Base-by-base conservation (phyloP, 768 basidiomycete species). In the Mycena maculata region DNA sequence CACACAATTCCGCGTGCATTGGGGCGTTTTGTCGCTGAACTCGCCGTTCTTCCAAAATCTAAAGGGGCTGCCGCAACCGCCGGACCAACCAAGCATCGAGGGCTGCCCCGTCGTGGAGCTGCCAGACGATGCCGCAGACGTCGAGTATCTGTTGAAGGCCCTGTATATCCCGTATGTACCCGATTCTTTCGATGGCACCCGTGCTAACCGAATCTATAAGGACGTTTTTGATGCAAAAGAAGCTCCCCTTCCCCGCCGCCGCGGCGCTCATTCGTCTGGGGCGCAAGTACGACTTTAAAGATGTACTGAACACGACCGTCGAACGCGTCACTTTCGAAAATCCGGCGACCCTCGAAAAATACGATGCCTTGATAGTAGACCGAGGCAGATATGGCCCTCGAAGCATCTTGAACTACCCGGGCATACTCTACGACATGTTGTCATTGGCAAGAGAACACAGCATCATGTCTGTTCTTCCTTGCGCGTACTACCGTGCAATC, bases 21-120 rank as follows among this genome's bases (percentile, higher is more conserved):
- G 60, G 54, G 30, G 61, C 44, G 27, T 68, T 5, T 39, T 68
- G 2, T 1, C 54, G 3, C 31, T 31, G 11, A 20, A 63, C 28
- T 68, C 67, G 2, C n/a, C 60, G 10, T 48, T 68, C 15, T 68
- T 68, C 30, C 36, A 48, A 28, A 56, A 63, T 55, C 33, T 68
- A 25, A 28, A 52, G 8, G 30, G 13, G 0, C 55, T 68, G n/a
- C 67, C 67, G 11, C 67, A 62, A 30, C 62, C 67, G 6, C 18
- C 41, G 31, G 56, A 68, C 30, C 58, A 63, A 25, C 48, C 36
- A 0, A 57, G n/a, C 22, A 25, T 68, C 22, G 67, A 68, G 2
- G 61, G 67, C 3, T 68, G 61, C 28, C 61, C 54, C 12, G 23
- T 68, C 27, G 42, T 68, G 4, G 36, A 49, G 33, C 54, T 68